A percentile compares a stretch with the other conserved stretches of the same genome.
Evolutionary conservation across 805 yeast species (phyloP).

Genomic region (Clavispora fructus): DNA sequence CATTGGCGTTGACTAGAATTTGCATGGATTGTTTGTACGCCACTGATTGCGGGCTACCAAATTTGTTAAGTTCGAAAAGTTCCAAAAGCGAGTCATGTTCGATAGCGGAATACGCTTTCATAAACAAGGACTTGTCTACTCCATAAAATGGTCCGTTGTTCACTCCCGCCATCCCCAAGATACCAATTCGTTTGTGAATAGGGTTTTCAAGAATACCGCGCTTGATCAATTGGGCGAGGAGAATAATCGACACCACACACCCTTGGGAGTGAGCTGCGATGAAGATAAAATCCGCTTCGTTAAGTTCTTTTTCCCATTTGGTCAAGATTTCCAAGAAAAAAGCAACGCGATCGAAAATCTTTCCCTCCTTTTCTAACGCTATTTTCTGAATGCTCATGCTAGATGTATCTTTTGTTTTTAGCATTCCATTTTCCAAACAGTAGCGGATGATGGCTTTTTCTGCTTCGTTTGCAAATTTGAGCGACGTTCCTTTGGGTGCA

Average conservation of each 20-base stretch:
- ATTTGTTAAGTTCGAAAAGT: conserved; percentile 81
- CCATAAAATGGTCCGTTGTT: conserved; percentile 94
- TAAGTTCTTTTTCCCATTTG: conserved; percentile 58
- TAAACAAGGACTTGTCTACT: conserved; percentile 73
- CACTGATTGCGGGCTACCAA: conserved; percentile 64
- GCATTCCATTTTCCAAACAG: conserved; percentile 42
- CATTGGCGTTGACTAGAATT: conserved; percentile 60
- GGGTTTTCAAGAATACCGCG: conserved; percentile 41
- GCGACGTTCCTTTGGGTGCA: conserved; percentile 94
- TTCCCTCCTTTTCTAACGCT: conserved; percentile 92
- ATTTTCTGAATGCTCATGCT: conserved; percentile 68
- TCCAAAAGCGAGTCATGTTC: conserved; percentile 85
- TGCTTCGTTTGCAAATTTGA: conserved; percentile 86
- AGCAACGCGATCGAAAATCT: conserved; percentile 78
- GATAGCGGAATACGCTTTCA: conserved; percentile 84
- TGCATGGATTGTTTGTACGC: conserved; percentile 65
- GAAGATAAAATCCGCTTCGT: conserved; percentile 76
- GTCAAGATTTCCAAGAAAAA: conserved; percentile 68
- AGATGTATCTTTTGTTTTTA: conserved; percentile 26
- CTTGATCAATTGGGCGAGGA: conserved; percentile 69
- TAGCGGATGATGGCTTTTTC: conserved; percentile 65
- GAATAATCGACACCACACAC: conserved; percentile 79
- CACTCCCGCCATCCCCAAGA: conserved; percentile 93
- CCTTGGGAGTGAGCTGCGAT: conserved; percentile 97
- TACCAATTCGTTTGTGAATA: conserved; percentile 48